These are phyloP conservation scores for Pseudoturritis turrita DNA, from an alignment of 345 rosid genomes.

Conservation along the genomic window DNA sequence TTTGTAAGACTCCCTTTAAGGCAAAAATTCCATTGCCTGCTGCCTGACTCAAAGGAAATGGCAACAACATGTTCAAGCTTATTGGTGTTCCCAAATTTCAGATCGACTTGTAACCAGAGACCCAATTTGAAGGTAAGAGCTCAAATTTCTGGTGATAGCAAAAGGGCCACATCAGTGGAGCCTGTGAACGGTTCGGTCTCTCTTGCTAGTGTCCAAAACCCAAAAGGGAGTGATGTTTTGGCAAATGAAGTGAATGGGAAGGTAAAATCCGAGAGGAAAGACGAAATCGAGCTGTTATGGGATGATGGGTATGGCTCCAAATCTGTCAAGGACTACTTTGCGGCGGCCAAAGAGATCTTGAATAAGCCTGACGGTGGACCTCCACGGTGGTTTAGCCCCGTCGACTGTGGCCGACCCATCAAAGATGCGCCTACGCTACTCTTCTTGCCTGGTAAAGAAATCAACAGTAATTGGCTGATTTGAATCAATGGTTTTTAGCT, in stretches of 20 bases:
- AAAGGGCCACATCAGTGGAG: conserved; percentile 27
- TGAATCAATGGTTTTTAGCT: not conserved
- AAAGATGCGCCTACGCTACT: conserved; percentile 65
- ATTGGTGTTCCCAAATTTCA: conserved; percentile 21
- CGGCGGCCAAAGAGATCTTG: conserved; percentile 51
- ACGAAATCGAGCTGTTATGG: conserved; percentile 63
- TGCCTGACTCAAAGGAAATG: conserved; percentile 20
- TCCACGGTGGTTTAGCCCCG: conserved; percentile 88
- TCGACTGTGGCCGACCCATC: conserved; percentile 66
- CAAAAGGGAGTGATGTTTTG: conserved; percentile 5
- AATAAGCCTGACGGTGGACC: conserved; percentile 68
- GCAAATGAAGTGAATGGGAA: conserved; percentile 32
- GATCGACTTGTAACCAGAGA: conserved; percentile 23
- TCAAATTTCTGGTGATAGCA: conserved; percentile 40
- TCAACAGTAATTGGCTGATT: not conserved
- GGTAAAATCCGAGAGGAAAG: conserved; percentile 26
- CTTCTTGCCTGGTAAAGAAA: conserved; percentile 67
- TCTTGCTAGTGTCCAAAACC: conserved; percentile 25
- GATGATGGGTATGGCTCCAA: conserved; percentile 77
- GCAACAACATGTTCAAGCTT: conserved; percentile 33
- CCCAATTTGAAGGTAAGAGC: conserved; percentile 42
- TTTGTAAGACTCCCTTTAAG: not conserved
- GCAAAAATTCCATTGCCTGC: not conserved
- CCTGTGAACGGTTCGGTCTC: conserved; percentile 37
- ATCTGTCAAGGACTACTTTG: conserved; percentile 62